Evolutionary conservation across 2,329 filamentous ascomycete species (phyloP), one percentile per base, ranked within the genome.

Genomic region (Ophiostoma australiae): DNA sequence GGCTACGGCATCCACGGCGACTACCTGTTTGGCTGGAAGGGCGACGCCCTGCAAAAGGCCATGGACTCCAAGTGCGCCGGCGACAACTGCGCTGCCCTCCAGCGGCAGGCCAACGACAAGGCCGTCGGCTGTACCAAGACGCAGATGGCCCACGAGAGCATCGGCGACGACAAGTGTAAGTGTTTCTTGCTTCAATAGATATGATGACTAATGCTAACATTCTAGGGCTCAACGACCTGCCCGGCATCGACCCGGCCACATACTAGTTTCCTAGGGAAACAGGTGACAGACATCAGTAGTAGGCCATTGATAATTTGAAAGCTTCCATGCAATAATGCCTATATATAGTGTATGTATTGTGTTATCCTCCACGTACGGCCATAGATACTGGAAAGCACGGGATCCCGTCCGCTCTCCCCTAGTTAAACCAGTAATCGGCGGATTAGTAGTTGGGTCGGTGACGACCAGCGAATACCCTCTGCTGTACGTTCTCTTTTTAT

Each of bases 1-100:
- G 75, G 75, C 52, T 72, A 74, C 69, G 74, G 74, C 68, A 75
- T 74, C 73, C 74, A 76, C 71, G 75, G 73, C 69, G 74, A 75
- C 71, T 75, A 76, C 72, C 70, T 76, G 33, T 76, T 75, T 31
- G 75, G 75, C 48, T 74, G 74, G 74, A 73, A 74, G 72, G 74
- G 72, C 72, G 74, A 74, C 39, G 72, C 73, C 1, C 73, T 74
- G 68, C 73, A 74, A 65, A 63, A 69, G 23, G 73, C 73, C 70
- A 74, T 74, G 74, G 73, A 75, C 73, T 61, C 69, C 69, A 75
- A 76, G 72, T 75, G 74, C 71, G 55, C 74, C 33, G 71, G 70
- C 68, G 75, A 76, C 73, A 72, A 72, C 70, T 76, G 75, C 72
- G 44, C 55, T 2, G 72, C 74, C 0, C 74, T 76, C 31, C 70